Evolutionary conservation across 306 rosid genomes (phyloP).

Genomic region (Malus sieversii): DNA sequence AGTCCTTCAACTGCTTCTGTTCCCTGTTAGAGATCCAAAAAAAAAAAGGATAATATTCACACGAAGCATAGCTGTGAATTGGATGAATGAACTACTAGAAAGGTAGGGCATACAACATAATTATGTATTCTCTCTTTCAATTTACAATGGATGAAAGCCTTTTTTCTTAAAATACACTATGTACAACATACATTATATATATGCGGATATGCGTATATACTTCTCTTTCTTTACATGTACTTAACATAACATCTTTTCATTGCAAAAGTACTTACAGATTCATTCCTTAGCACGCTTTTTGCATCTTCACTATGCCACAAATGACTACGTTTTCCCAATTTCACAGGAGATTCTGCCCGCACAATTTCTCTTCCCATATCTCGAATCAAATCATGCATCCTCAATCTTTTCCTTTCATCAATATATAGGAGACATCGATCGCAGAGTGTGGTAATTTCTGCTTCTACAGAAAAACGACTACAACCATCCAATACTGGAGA

Average conservation of each 20-base stretch:
- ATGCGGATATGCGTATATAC: background rate
- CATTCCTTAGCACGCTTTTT: background rate
- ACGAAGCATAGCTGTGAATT: no score
- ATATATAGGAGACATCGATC: constrained; percentile 24
- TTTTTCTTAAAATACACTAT: background rate
- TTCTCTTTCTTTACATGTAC: background rate
- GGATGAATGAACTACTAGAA: no score
- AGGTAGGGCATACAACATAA: no score
- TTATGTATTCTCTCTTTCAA: no score
- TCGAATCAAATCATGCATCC: constrained; percentile 14
- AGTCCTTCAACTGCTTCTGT: background rate
- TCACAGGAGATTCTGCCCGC: background rate
- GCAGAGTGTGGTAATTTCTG: constrained; percentile 16
- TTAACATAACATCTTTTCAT: background rate
- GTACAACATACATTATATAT: background rate
- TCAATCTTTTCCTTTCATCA: background rate
- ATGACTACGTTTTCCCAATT: constrained; percentile 3
- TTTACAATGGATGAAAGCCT: no score
- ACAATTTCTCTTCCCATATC: constrained; percentile 46
- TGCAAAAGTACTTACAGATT: background rate
- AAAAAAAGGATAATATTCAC: background rate
- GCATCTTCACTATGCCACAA: background rate
- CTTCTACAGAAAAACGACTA: constrained; percentile 16
- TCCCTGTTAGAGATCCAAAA: background rate
- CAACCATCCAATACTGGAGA: constrained; percentile 23